A percentile compares a stretch with the other conserved stretches of the same genome.
These are phyloP conservation scores for Trichoderma brevicompactum DNA, from an alignment of 2,329 filamentous ascomycete species.

Conservation along the genomic window DNA sequence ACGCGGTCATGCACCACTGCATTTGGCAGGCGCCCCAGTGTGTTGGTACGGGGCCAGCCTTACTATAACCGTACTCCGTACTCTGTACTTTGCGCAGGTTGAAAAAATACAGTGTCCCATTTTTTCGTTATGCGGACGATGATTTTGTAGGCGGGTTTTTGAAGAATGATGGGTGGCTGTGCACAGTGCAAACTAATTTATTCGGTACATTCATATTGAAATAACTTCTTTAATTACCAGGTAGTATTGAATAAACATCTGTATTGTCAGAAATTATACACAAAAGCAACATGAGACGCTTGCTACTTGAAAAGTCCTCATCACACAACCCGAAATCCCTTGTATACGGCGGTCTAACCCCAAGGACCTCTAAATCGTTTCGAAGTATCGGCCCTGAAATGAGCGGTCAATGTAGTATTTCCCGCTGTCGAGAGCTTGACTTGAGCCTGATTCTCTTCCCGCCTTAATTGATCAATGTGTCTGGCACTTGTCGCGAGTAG, in stretches of 20 bases:
- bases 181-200: no score
- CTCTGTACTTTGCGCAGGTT: no score
- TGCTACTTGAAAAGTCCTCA: background rate
- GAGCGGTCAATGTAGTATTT: slow-evolving; percentile 32
- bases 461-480: slow-evolving; percentile 28
- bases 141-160: no score
- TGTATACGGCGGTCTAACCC: slow-evolving; percentile 12
- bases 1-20: background rate
- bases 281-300: no score
- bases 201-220: no score
- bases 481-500: slow-evolving; percentile 30
- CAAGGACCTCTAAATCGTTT: slow-evolving; percentile 29
- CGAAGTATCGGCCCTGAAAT: slow-evolving; percentile 30
- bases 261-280: no score
- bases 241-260: no score
- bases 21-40: background rate
- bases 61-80: no score
- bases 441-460: slow-evolving; percentile 29
- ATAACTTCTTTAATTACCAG: no score
- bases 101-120: no score
- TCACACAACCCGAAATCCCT: background rate
- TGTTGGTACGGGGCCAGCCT: background rate
- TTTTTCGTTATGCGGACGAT: no score
- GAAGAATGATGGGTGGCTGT: no score
- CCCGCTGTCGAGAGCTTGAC: slow-evolving; percentile 28